A percentile compares a stretch with the other conserved stretches of the same genome.
Conservation (phyloP, 1,284 basidiomycete species). For the Cutaneotrichosporon dermatis region DNA sequence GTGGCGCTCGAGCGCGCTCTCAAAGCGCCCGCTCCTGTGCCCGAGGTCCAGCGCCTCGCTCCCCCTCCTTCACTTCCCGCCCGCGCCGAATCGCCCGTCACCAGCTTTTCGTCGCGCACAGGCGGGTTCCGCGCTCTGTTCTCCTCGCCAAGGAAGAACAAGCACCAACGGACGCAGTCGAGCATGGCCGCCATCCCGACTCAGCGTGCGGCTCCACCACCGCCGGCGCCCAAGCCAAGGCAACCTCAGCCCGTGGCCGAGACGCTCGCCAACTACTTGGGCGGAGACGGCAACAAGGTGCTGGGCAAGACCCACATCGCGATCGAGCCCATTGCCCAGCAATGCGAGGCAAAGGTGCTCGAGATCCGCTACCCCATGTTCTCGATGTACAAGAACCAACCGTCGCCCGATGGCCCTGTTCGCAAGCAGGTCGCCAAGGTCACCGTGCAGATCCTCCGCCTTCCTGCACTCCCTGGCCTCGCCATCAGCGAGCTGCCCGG, state of each 20-base stretch:
- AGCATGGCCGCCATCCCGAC: constrained; percentile 18
- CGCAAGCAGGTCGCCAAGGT: constrained; percentile 64
- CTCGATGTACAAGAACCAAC: constrained; percentile 54
- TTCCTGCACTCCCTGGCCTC: constrained; percentile 82
- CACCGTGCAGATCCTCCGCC: constrained; percentile 77
- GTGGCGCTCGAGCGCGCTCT: constrained; percentile 56
- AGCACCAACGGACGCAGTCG: constrained; percentile 18
- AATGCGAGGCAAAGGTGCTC: constrained; percentile 75
- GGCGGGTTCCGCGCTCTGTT: constrained; percentile 8
- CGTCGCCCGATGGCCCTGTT: constrained; percentile 47
- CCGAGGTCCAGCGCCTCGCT: constrained; percentile 29
- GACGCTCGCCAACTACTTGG: constrained; percentile 76
- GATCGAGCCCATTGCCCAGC: constrained; percentile 74
- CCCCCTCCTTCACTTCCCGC: constrained; percentile 33
- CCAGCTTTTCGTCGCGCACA: constrained; percentile 3
- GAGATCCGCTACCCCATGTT: constrained; percentile 78
- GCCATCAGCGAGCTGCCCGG: constrained; percentile 73
- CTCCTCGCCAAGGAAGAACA: constrained; percentile 16
- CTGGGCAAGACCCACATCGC: constrained; percentile 75
- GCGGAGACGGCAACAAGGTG: constrained; percentile 59
- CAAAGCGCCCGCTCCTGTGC: constrained; percentile 1
- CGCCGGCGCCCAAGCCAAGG: constrained; percentile 12
- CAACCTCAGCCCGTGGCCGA: constrained; percentile 38
- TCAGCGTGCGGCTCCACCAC: constrained; percentile 43
- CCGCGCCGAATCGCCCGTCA: constrained; percentile 3